Conservation (phyloP, 805 yeast genomes). For the Ogataea zsoltii region DNA sequence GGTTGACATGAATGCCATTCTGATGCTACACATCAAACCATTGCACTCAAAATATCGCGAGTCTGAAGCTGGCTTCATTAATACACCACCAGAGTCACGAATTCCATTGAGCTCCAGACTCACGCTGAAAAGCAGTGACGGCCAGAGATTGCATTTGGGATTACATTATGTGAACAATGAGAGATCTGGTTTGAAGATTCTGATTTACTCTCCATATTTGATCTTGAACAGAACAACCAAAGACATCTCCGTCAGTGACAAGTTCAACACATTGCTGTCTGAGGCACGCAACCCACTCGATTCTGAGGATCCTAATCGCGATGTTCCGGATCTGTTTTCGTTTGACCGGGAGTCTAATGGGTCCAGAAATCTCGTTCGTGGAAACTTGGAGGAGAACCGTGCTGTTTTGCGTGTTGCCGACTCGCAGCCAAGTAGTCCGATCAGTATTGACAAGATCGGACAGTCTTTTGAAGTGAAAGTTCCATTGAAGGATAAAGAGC, state of each 20-base stretch:
- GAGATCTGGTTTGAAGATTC: conserved; percentile 61
- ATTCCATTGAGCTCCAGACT: conserved; percentile 42
- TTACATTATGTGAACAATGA: conserved; percentile 60
- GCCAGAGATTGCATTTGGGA: conserved; percentile 63
- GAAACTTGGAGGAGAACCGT: conserved; percentile 52
- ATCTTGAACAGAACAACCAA: conserved; percentile 78
- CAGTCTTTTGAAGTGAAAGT: conserved; percentile 59
- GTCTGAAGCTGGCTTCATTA: conserved; percentile 76
- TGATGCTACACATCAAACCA: conserved; percentile 71
- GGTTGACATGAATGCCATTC: conserved; percentile 68
- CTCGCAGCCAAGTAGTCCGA: conserved; percentile 68
- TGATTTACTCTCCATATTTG: conserved; percentile 82
- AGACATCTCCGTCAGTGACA: conserved; percentile 59
- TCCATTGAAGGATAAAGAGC: conserved; percentile 48
- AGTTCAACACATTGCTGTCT: conserved; percentile 51
- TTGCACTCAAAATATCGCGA: conserved; percentile 58
- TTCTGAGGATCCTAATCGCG: conserved; percentile 24
- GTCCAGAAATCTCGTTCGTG: conserved; percentile 25
- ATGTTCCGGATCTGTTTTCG: conserved; percentile 80
- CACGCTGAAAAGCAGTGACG: conserved; percentile 56
- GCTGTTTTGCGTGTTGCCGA: conserved; percentile 67
- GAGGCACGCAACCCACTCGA: conserved; percentile 28
- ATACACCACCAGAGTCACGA: conserved; percentile 42
- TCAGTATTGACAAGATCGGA: conserved; percentile 90
- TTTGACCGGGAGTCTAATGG: conserved; percentile 56